Evolutionary conservation across 768 basidiomycete genomes (phyloP).

Genomic region (Russula griseocarnosa): DNA sequence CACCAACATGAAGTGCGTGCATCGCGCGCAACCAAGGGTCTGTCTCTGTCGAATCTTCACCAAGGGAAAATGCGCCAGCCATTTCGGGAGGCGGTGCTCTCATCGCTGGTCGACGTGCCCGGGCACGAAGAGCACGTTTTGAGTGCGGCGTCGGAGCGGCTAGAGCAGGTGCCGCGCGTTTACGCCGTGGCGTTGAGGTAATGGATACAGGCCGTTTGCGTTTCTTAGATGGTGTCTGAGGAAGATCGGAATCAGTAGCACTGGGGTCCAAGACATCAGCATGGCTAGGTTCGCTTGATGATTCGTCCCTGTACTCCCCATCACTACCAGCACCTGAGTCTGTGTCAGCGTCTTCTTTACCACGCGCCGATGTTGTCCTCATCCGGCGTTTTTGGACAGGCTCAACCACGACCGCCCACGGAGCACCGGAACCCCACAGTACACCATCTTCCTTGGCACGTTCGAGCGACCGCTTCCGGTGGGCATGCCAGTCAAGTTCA

Average conservation of each 20-base stretch:
- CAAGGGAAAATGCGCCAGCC: slow-evolving; percentile 34
- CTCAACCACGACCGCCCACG: slow-evolving; percentile 27
- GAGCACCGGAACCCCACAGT: slow-evolving; percentile 11
- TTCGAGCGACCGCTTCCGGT: slow-evolving; percentile 14
- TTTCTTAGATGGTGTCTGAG: slow-evolving; percentile 53
- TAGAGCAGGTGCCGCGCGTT: slow-evolving; percentile 29
- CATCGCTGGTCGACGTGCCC: slow-evolving; percentile 25
- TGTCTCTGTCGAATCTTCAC: slow-evolving; percentile 57
- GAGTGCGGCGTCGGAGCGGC: slow-evolving; percentile 36
- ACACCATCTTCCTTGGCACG: not conserved
- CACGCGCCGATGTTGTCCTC: slow-evolving; percentile 9
- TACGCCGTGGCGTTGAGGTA: slow-evolving; percentile 27
- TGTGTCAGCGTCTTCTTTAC: slow-evolving; percentile 15
- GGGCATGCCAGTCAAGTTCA: slow-evolving; percentile 13
- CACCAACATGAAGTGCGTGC: slow-evolving; percentile 89
- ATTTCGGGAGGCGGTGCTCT: slow-evolving; percentile 38
- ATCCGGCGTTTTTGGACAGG: slow-evolving; percentile 15
- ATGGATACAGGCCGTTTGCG: slow-evolving; percentile 40
- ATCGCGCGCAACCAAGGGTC: slow-evolving; percentile 78
- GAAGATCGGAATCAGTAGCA: slow-evolving; percentile 32
- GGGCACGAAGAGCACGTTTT: slow-evolving; percentile 26
- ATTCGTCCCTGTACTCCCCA: slow-evolving; percentile 24
- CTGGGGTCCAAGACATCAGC: slow-evolving; percentile 21
- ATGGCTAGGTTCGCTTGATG: slow-evolving; percentile 36
- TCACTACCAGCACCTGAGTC: slow-evolving; percentile 19